These are phyloP conservation scores for Pinus albicaulis DNA, from an alignment of 75 land plant species.

Conservation along the genomic window DNA sequence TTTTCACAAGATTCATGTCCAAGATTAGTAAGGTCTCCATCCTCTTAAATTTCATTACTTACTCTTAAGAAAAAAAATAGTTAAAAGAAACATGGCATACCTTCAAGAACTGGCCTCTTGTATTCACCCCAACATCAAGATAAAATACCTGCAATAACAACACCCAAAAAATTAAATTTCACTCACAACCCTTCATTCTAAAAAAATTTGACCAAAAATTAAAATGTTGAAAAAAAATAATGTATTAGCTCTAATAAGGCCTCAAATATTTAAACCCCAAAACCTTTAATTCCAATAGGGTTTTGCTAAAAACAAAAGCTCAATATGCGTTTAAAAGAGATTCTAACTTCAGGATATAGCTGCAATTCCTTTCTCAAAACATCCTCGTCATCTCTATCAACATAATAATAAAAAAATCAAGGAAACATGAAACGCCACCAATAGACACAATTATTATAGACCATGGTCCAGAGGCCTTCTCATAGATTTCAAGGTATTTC, in stretches of 20 bases:
- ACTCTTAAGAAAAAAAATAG: too few species aligned
- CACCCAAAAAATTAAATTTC: background rate
- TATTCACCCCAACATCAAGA: conserved; percentile 88
- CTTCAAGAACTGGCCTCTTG: conserved; percentile 93
- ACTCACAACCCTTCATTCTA: background rate
- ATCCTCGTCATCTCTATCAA: conserved; percentile 57
- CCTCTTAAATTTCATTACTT: too few species aligned
- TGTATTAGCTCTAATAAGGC: too few species aligned
- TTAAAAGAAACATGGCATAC: conserved; percentile 15
- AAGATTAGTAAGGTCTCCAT: too few species aligned
- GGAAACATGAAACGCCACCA: conserved; percentile 73
- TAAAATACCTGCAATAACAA: conserved; percentile 57
- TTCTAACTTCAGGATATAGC: conserved; percentile 76
- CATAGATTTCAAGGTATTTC: conserved; percentile 83
- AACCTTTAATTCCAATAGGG: too few species aligned
- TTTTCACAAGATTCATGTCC: too few species aligned
- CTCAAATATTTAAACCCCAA: too few species aligned
- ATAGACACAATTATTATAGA: conserved; percentile 88
- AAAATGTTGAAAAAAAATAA: conserved; percentile 9
- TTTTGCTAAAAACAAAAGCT: background rate
- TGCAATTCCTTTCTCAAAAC: conserved; percentile 82
- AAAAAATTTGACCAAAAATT: background rate
- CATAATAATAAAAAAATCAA: conserved; percentile 86
- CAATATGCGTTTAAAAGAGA: background rate
- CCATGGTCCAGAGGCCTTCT: conserved; percentile 82